A percentile compares a stretch with the other conserved stretches of the same genome.
Conservation (phyloP, 1,284 basidiomycete genomes). For the Ceratobasidium sp. region DNA sequence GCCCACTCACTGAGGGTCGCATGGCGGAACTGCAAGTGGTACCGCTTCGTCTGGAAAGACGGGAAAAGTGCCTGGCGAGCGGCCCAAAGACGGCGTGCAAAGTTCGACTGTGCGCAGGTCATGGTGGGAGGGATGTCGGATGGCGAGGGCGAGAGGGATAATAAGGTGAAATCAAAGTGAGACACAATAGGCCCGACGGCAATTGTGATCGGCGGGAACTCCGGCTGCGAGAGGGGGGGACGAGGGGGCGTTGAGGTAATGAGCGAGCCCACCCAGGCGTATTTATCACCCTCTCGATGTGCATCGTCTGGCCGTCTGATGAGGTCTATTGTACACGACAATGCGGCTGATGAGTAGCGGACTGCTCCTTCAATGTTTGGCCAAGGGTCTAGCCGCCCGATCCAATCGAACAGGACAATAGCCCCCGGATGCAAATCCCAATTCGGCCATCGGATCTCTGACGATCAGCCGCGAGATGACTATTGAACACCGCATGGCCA, state of each 20-base stretch:
- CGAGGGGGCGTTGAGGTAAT: background rate
- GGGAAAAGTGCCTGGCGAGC: conserved; percentile 35
- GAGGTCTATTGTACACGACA: conserved; percentile 31
- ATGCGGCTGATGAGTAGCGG: conserved; percentile 29
- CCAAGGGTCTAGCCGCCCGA: conserved; percentile 10
- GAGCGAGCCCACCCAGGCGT: background rate
- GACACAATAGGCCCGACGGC: conserved; percentile 15
- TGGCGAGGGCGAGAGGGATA: background rate
- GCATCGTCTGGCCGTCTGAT: background rate
- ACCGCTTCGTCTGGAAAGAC: conserved; percentile 21
- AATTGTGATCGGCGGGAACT: conserved; percentile 10
- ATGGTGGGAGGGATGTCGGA: background rate
- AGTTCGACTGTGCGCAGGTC: background rate
- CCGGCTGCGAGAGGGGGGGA: background rate
- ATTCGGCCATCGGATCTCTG: conserved; percentile 1
- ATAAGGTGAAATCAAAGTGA: background rate
- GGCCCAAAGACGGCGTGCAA: conserved; percentile 6
- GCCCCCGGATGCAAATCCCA: conserved; percentile 14
- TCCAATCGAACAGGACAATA: conserved; percentile 29
- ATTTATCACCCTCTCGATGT: conserved; percentile 13
- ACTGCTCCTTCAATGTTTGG: conserved; percentile 23
- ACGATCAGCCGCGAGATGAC: conserved; percentile 8
- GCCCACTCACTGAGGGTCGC: conserved; percentile 28
- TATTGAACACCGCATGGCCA: conserved; percentile 9
- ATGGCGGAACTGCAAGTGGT: conserved; percentile 34